Base-by-base conservation (phyloP, 352 stramenopile genomes). In the Lagenidium giganteum region DNA sequence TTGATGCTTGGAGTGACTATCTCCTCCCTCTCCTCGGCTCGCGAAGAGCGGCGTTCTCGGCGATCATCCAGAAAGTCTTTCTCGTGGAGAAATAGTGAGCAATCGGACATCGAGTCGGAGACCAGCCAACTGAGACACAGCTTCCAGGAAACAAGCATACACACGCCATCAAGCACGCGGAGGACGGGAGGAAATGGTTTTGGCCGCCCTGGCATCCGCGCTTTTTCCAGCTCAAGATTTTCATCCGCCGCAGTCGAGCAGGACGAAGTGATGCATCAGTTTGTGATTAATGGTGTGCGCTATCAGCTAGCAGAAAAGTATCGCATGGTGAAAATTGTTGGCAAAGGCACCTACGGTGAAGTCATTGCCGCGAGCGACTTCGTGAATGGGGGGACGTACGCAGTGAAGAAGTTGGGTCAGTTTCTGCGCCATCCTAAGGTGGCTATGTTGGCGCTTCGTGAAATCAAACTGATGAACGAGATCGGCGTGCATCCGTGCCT, bases 381-480 rank as follows among this genome's bases (percentile, higher is more conserved):
- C 40, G 77, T 89, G 16, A 62, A 90, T 23, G 79, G 82, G 20
- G 81, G 78, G 12, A 95, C 80, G 30, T 93, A 87, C 56, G 84
- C 84, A 1, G 89, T 95, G 39, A 95, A 95, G 61, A 95, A 95
- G 44, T 64, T 95, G 20, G 72, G 61, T 0, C 74, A 93, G 43
- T 93, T 95, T 41, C 42, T 94, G 33, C 71, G 80, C 5, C 79
- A 95, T 47, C 78, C 81, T 0, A 93, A 93, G 40, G 82, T 94
- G 25, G 84, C 82, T 5, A 57, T 92, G 50, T 61, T 92, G 20
- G 84, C 84, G 3, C 55, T 94, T 26, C 71, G 84, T 2, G 84
- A 95, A 54, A 94, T 95, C 59, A 81, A 93, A 50, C 63, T 95
- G 25, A 93, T 95, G 81, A 88, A 84, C 47, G 78, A 82, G 31